Conservation (phyloP, 2,329 filamentous ascomycete genomes). For the Arthrobotrys pseudoclavata region DNA sequence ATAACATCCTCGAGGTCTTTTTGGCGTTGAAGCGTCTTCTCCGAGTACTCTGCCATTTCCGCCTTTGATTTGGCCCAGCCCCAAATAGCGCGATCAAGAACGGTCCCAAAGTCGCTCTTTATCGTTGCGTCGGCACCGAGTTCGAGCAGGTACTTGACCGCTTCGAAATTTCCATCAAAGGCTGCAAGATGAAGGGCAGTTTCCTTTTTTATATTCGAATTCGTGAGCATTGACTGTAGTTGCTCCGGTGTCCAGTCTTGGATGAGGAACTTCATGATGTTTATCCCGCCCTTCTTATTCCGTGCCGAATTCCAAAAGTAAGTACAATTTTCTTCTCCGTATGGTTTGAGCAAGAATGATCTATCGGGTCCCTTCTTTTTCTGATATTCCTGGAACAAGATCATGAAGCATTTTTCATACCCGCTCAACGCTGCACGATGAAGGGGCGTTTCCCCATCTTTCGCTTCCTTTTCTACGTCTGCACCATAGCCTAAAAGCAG, state of each 20-base stretch:
- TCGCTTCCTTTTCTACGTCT: conserved; percentile 43
- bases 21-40: conserved; percentile 20
- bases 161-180: conserved; percentile 45
- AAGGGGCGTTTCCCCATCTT: conserved; percentile 30
- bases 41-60: conserved; percentile 36
- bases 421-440: conserved; percentile 34
- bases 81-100: conserved; percentile 31
- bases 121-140: conserved; percentile 57
- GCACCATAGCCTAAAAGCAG: conserved; percentile 39
- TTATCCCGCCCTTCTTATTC: conserved; percentile 28
- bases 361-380: conserved; percentile 47
- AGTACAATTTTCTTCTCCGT: conserved; percentile 23
- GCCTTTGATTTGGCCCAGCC: conserved; percentile 33
- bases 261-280: conserved; percentile 49
- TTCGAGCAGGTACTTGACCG: conserved; percentile 60
- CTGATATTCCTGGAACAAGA: conserved; percentile 48
- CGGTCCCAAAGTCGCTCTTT: conserved; percentile 25
- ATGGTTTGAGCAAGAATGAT: conserved; percentile 32
- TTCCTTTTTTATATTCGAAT: conserved; percentile 34
- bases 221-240: conserved; percentile 36
- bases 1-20: conserved; percentile 29
- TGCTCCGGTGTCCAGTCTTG: conserved; percentile 42
- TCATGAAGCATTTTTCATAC: conserved; percentile 50
- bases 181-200: conserved; percentile 60
- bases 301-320: conserved; percentile 25